Conservation (phyloP, 192 early-diverging fungal species). For the Dissophora ornata region DNA sequence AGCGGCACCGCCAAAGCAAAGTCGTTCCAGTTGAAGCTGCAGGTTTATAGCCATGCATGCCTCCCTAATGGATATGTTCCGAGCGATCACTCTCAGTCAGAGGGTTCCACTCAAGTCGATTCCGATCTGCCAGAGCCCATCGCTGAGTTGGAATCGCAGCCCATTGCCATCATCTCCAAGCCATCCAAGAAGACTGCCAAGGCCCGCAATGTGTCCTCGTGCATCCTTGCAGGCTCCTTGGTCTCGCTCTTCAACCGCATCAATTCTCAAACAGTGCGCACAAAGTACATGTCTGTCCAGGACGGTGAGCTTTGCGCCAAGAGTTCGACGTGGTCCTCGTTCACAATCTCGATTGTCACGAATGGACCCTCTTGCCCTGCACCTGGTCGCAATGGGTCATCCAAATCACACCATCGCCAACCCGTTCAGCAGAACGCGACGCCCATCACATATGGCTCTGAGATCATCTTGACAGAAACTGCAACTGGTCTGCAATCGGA, state of each 20-base stretch:
- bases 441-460: slow-evolving; percentile 78
- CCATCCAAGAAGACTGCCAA: slow-evolving; percentile 93
- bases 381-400: slow-evolving; percentile 13
- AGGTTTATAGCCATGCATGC: slow-evolving; percentile 60
- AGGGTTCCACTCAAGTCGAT: slow-evolving; percentile 29
- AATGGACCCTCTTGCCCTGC: slow-evolving; percentile 29
- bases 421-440: slow-evolving; percentile 27
- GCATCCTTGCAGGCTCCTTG: slow-evolving; percentile 79
- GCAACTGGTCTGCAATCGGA: slow-evolving; percentile 72
- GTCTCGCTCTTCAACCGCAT: slow-evolving; percentile 92
- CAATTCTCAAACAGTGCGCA: slow-evolving; percentile 90
- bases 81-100: slow-evolving; percentile 9
- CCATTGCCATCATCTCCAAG: slow-evolving; percentile 91
- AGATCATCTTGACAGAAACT: slow-evolving; percentile 76
- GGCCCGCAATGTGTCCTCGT: slow-evolving; percentile 79
- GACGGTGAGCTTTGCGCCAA: slow-evolving; percentile 67
- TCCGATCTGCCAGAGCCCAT: slow-evolving; percentile 55
- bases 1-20: slow-evolving; percentile 85
- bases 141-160: slow-evolving; percentile 73
- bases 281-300: slow-evolving; percentile 82
- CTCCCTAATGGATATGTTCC: slow-evolving; percentile 44
- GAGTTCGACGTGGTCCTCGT: slow-evolving; percentile 70
- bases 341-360: slow-evolving; percentile 62
- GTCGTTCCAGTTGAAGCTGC: slow-evolving; percentile 77
- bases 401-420: slow-evolving; percentile 50